These are phyloP conservation scores for Linnemannia hyalina DNA, from an alignment of 192 early-diverging fungal genomes.

Conservation along the genomic window DNA sequence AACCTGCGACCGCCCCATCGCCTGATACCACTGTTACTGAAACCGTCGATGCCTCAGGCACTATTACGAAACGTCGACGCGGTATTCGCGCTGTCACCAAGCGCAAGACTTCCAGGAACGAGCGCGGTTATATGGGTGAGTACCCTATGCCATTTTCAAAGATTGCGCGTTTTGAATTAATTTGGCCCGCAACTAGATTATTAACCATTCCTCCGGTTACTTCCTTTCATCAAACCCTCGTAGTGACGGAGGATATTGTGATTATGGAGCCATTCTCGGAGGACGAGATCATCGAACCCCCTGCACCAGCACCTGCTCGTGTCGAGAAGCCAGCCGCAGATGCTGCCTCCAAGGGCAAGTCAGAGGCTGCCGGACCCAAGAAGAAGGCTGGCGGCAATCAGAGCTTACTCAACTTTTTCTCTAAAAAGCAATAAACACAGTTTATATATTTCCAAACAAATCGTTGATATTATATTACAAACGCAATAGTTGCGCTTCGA, in stretches of 20 bases:
- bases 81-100: conserved; percentile 35
- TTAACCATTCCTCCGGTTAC: neutral
- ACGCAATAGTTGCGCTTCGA: neutral
- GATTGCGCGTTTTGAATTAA: neutral
- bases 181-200: neutral
- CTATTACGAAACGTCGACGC: conserved; percentile 18
- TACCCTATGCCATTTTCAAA: neutral
- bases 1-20: neutral
- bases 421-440: neutral
- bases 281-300: conserved; percentile 20
- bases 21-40: neutral
- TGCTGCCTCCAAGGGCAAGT: neutral
- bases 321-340: neutral
- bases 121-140: conserved; percentile 52
- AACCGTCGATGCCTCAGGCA: neutral
- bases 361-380: conserved; percentile 12
- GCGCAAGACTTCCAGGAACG: conserved; percentile 39
- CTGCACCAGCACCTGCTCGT: conserved; percentile 11
- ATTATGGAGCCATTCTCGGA: conserved; percentile 38
- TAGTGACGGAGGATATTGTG: conserved; percentile 48
- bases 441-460: conserved; percentile 14
- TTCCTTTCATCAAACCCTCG: neutral
- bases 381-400: conserved; percentile 45
- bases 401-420: conserved; percentile 52
- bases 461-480: conserved; percentile 5